Percentiles rank a stretch among this genome's conserved stretches.
phyloP scores from a whole-genome alignment of 2,329 filamentous ascomycete genomes.

The Hypomyces perniciosus region DNA sequence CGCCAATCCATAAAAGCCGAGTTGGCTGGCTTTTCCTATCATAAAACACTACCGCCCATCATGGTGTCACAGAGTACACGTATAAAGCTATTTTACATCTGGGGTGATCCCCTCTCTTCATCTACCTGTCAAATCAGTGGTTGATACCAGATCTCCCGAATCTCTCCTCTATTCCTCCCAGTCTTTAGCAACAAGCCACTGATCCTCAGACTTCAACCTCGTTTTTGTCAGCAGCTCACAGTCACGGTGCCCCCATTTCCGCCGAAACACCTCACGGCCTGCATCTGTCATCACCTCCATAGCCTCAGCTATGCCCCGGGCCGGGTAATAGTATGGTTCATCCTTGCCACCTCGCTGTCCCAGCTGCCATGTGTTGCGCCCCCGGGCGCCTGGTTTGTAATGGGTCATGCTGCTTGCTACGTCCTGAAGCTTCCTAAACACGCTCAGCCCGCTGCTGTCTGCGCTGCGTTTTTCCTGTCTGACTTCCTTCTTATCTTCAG shows the following conservation, averaged over 20 bases:
- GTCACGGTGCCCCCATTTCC: constrained; percentile 42
- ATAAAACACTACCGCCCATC: too few species aligned
- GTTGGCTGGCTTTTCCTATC: too few species aligned
- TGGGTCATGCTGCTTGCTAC: constrained; percentile 32
- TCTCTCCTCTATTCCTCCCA: constrained; percentile 13
- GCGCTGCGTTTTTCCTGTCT: neutral
- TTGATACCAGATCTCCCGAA: too few species aligned
- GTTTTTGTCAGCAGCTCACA: constrained; percentile 35
- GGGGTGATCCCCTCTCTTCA: too few species aligned
- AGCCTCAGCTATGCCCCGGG: constrained; percentile 37
- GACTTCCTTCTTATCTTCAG: constrained; percentile 13
- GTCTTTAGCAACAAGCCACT: constrained; percentile 41
- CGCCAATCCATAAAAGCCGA: too few species aligned
- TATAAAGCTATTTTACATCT: too few species aligned
- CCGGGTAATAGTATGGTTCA: constrained; percentile 48
- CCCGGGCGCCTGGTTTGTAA: constrained; percentile 35
- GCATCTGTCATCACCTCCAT: constrained; percentile 41
- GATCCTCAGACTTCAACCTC: constrained; percentile 35
- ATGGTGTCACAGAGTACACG: too few species aligned
- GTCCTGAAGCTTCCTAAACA: constrained; percentile 19
- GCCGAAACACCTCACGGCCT: constrained; percentile 34
- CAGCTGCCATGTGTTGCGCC: constrained; percentile 48
- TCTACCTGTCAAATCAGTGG: too few species aligned
- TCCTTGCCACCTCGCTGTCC: constrained; percentile 45
- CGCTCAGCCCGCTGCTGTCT: constrained; percentile 6